Conservation (phyloP, 1,284 basidiomycete genomes). For the Mrakiaceae sp. region DNA sequence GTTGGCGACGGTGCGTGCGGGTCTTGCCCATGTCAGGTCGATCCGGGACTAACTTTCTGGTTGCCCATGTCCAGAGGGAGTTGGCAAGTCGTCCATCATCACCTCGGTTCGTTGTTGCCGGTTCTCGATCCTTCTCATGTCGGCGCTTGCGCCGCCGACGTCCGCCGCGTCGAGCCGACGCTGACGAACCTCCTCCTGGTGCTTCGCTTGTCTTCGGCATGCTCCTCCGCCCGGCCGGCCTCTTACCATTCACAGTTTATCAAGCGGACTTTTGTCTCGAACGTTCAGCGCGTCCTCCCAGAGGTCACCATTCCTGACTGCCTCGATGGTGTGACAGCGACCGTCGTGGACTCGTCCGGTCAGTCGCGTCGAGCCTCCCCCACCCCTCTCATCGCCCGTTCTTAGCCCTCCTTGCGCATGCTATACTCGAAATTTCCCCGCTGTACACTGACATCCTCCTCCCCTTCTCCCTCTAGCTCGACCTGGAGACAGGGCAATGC, state of each 20-base stretch:
- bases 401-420: conserved; percentile 7
- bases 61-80: conserved; percentile 54
- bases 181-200: background rate
- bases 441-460: conserved; percentile 1
- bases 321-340: conserved; percentile 88
- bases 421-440: background rate
- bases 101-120: conserved; percentile 55
- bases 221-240: conserved; percentile 9
- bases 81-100: conserved; percentile 89
- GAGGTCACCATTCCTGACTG: conserved; percentile 95
- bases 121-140: background rate
- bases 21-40: background rate
- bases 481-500: conserved; percentile 67
- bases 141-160: background rate
- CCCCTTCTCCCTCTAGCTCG: conserved; percentile 42
- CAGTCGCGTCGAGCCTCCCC: conserved; percentile 26
- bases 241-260: conserved; percentile 34
- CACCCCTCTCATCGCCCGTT: too few relatives aligned
- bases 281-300: conserved; percentile 83
- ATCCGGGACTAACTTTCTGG: background rate
- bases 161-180: too few relatives aligned
- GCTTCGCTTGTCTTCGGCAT: background rate
- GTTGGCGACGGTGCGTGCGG: conserved; percentile 71
- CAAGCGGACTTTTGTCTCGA: conserved; percentile 81
- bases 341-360: conserved; percentile 92